Percentiles rank a stretch among this genome's conserved stretches.
phyloP scores from a whole-genome alignment of 2,329 filamentous ascomycete species.

The Pleomassaria siparia region DNA sequence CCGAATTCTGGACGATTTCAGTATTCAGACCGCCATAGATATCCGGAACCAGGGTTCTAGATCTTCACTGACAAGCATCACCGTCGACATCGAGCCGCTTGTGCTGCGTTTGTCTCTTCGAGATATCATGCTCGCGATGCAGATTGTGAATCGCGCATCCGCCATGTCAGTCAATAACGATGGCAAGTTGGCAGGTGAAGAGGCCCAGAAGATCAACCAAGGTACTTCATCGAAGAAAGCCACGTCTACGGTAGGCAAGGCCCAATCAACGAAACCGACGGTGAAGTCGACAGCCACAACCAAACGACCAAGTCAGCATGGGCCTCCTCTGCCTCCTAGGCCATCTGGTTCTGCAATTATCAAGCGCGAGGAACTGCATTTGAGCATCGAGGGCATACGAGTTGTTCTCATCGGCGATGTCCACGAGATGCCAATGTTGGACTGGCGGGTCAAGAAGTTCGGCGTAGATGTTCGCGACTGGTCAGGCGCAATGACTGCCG shows the following conservation, averaged over 20 bases:
- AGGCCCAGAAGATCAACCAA: slow-evolving; percentile 58
- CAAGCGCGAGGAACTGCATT: slow-evolving; percentile 78
- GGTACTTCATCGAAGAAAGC: slow-evolving; percentile 51
- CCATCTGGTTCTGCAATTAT: slow-evolving; percentile 55
- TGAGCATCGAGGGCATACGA: slow-evolving; percentile 82
- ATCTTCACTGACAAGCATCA: slow-evolving; percentile 71
- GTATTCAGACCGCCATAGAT: slow-evolving; percentile 85
- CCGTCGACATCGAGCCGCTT: slow-evolving; percentile 85
- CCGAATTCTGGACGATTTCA: slow-evolving; percentile 95
- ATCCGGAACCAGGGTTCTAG: slow-evolving; percentile 62
- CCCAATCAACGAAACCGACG: slow-evolving; percentile 49
- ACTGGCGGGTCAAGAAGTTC: slow-evolving; percentile 91
- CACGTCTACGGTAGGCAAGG: slow-evolving; percentile 51
- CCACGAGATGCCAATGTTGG: slow-evolving; percentile 92
- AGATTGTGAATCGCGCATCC: slow-evolving; percentile 87
- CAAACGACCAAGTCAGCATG: slow-evolving; percentile 52
- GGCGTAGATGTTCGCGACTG: slow-evolving; percentile 84
- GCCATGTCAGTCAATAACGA: slow-evolving; percentile 70
- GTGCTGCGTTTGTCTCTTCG: slow-evolving; percentile 87
- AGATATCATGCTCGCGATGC: slow-evolving; percentile 90
- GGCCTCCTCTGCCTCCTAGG: slow-evolving; percentile 58
- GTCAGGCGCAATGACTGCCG: slow-evolving; percentile 83
- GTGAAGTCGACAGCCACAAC: slow-evolving; percentile 50
- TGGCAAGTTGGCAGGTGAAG: slow-evolving; percentile 50
- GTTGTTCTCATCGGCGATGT: slow-evolving; percentile 93